These are phyloP conservation scores for Aureobasidium musti DNA, from an alignment of 2,329 filamentous ascomycete species.

Conservation along the genomic window DNA sequence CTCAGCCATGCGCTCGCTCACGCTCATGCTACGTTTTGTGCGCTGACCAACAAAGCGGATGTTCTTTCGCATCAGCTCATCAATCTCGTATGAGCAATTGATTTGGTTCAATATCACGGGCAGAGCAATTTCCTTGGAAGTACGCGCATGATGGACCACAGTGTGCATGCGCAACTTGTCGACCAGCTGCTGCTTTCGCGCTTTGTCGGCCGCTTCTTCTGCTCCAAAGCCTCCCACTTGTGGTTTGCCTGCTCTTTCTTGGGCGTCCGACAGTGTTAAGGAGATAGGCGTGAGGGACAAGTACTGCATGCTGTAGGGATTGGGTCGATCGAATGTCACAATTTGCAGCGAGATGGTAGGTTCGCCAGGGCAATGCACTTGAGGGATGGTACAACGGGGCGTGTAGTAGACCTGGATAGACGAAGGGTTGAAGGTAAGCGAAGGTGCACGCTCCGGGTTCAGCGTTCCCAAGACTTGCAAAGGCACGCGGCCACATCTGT, in stretches of 20 bases:
- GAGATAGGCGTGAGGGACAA: slow-evolving; percentile 88
- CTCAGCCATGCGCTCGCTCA: slow-evolving; percentile 91
- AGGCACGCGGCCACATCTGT: slow-evolving; percentile 76
- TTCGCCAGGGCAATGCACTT: slow-evolving; percentile 67
- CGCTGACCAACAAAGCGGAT: slow-evolving; percentile 80
- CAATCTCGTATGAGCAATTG: slow-evolving; percentile 92
- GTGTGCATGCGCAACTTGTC: slow-evolving; percentile 89
- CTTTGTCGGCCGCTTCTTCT: slow-evolving; percentile 68
- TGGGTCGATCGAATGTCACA: slow-evolving; percentile 83
- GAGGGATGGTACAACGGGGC: slow-evolving; percentile 60
- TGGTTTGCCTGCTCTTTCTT: slow-evolving; percentile 42
- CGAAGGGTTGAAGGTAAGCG: slow-evolving; percentile 61
- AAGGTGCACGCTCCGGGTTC: slow-evolving; percentile 59
- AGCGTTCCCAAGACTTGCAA: slow-evolving; percentile 85
- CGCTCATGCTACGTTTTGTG: slow-evolving; percentile 81
- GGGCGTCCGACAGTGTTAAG: slow-evolving; percentile 66
- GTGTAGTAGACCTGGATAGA: slow-evolving; percentile 65
- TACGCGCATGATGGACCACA: slow-evolving; percentile 72
- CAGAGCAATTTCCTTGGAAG: slow-evolving; percentile 79
- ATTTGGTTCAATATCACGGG: slow-evolving; percentile 85
- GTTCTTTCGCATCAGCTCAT: slow-evolving; percentile 83
- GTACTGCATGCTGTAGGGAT: slow-evolving; percentile 91
- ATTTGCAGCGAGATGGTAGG: slow-evolving; percentile 77
- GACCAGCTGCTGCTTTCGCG: slow-evolving; percentile 66
- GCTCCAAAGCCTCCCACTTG: slow-evolving; percentile 63